These are phyloP conservation scores for Nemania abortiva DNA, from an alignment of 2,329 filamentous ascomycete species.

Conservation along the genomic window DNA sequence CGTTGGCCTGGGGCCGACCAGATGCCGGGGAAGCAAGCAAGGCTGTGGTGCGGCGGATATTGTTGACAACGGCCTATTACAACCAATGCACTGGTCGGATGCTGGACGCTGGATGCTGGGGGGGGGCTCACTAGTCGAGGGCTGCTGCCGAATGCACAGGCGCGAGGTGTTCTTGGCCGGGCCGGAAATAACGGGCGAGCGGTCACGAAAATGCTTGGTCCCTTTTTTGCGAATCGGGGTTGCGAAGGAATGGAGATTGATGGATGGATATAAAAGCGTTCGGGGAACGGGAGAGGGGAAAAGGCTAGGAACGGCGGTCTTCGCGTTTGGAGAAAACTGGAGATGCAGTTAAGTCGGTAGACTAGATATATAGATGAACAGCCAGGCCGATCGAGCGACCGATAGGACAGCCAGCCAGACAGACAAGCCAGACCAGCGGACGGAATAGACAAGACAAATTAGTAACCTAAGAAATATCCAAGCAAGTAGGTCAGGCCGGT, in stretches of 20 bases:
- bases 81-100: too few species aligned
- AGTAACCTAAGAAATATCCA: too few species aligned
- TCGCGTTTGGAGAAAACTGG: conserved; percentile 42
- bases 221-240: conserved; percentile 45
- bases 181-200: conserved; percentile 37
- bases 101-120: too few species aligned
- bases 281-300: conserved; percentile 40
- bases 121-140: conserved; percentile 23
- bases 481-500: not conserved
- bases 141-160: conserved; percentile 18
- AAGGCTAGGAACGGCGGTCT: conserved; percentile 42
- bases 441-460: not conserved
- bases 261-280: conserved; percentile 45
- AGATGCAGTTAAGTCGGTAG: conserved; percentile 26
- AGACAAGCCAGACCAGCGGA: not conserved
- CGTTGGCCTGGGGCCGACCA: not conserved
- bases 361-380: not conserved
- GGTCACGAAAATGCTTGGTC: conserved; percentile 39
- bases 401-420: not conserved
- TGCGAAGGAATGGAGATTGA: conserved; percentile 46
- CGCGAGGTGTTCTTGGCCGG: conserved; percentile 32
- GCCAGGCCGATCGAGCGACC: not conserved
- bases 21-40: not conserved
- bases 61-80: not conserved
- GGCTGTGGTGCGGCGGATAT: conserved; percentile 10